Evolutionary conservation across 805 yeast species (phyloP), one percentile per base, ranked within the genome.

Genomic region (Priceomyces haplophilus): DNA sequence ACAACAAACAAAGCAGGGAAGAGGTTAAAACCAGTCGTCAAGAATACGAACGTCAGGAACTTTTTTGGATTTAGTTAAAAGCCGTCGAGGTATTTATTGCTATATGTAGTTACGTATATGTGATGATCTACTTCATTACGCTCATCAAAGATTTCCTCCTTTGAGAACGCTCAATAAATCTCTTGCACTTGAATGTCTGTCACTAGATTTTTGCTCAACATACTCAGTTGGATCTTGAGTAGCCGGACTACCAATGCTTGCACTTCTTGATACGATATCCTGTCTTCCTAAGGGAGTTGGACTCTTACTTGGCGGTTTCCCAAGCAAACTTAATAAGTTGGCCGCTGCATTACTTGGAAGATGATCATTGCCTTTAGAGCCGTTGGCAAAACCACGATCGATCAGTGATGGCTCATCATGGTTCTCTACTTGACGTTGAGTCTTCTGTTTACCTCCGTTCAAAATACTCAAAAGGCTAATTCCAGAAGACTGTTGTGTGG

Each of bases 101-200:
- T 35, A 21, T 19, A 7, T 29, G 35, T 34, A 17, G 7, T 11
- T 32, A 32, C 17, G 15, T 32, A 32, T 32, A 6, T 32, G 17
- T 16, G 17, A 27, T 5, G 31, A 27, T 27, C 15, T 27, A 27
- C 5, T 27, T 12, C 4, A 27, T 27, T 27, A 27, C 11, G 24
- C n/a, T 12, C 31, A 27, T 15, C n/a, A 27, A n/a, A 10, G 31
- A 10, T 4, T 34, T 16, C 49, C 54, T 23, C 56, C 53, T 34
- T 49, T 58, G 4, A 57, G 48, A 19, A 59, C 38, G 41, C 46
- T 50, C n/a, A 59, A 49, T 21, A 58, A 46, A 34, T 52, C 59
- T 18, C 44, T 51, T 7, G 58, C 59, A 15, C 65, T 46, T 42
- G 57, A 40, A 49, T 38, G 24, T 34, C 31, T 34, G 4, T 38